Base-by-base conservation (phyloP, 176 grass and related monocot genomes). In the Luzula sylvatica region DNA sequence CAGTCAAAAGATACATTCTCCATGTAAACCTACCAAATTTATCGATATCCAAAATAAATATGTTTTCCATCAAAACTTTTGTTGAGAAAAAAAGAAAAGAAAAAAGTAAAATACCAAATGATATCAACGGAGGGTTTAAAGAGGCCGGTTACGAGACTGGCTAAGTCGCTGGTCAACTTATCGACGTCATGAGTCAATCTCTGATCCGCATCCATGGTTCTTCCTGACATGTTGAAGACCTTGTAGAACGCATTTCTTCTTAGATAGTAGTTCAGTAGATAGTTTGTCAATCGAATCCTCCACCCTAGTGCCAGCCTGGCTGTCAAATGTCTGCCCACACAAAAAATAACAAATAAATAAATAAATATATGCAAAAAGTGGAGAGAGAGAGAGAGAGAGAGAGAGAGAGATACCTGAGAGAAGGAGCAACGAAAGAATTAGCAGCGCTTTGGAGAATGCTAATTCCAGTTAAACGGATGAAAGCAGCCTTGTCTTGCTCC, bases 241-340 rank as follows among this genome's bases (percentile, higher is more conserved):
- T 98, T 98, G 60, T 98, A 98, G 41, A 98, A 98, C 56, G 92
- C 81, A 90, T 98, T 98, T 67, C 38, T 96, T 65, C 52, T 96
- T 74, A 96, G 57, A 82, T 86, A 96, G 69, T 65, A 82, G 61
- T 65, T 73, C 70, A 96, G 74, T 65, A 96, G 64, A 82, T 96
- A 76, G 49, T 96, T 80, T 45, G 92, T 96, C 66, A 96, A 58
- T 35, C 71, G 77, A 68, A 96, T 96, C 71, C 85, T 11, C 92
- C 92, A 96, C 82, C 92, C 92, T 75, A 96, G 77, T 19, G 92
- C 92, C 72, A 98, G 81, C 72, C 71, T 86, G 28, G 78, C 71
- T 19, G 85, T 90, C 47, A 98, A 72, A 38, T 87, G 83, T 61
- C 92, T 98, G 81, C 64, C 47, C 61, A 54, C 48, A 48, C 35